Evolutionary conservation across 352 stramenopile species (phyloP), one percentile per base, ranked within the genome.

Genomic region (Saprolegnia diclina): DNA sequence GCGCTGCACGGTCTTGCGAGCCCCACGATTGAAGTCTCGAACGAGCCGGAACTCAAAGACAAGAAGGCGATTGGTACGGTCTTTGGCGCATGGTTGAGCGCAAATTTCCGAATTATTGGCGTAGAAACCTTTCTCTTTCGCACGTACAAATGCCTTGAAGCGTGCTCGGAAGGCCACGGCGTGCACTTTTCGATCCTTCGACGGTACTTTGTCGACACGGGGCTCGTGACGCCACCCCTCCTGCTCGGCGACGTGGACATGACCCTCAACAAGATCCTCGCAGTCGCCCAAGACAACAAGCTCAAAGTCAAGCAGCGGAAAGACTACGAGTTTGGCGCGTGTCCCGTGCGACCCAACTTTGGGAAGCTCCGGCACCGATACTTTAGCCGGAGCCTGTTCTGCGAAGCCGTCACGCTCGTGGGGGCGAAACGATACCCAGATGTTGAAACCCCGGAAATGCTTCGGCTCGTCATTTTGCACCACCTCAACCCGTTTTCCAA

Each of bases 151-250:
- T 78, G 72, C 1, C 71, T 92, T 32, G 75, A 88, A 42, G 74
- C 74, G 18, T 83, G 79, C 4, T 46, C 73, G 0, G 81, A 89
- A 29, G 74, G 75, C 18, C 74, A 74, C 7, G 78, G 81, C 0
- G 81, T 92, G 2, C 85, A 92, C 61, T 62, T 91, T 6, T 77
- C 80, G n/a, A 90, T 74, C 0, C 71, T 92, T 1, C 77, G 85
- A 26, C 75, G 80, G 11, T 90, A 90, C 45, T 83, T 92, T 38
- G 55, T 79, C 21, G 83, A 91, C 45, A 79, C 80, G 37, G 82
- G 80, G 0, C 72, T 92, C 32, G 75, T 89, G 0, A 75, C 88
- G 63, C 65, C 77, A 19, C 81, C 85, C 0, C 40, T 91, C 0
- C 68, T 82, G 1, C 56, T 78, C 5, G 81, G 76, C 0, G 82